Percentiles rank a stretch among this genome's conserved stretches.
Evolutionary conservation across 192 early-diverging fungal genomes (phyloP).

Genomic region (Coemansia sp.): DNA sequence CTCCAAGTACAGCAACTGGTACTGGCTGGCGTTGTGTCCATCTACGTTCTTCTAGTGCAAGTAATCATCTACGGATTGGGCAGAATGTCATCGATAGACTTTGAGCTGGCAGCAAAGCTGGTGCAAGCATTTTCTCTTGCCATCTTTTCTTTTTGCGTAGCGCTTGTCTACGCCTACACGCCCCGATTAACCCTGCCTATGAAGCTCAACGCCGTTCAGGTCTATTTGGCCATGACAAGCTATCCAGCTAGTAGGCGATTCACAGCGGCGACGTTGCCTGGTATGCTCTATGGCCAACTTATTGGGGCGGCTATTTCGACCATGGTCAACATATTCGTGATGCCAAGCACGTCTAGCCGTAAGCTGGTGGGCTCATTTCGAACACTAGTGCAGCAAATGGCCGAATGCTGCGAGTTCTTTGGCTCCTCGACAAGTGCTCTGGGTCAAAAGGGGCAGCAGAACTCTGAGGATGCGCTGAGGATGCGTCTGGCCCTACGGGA

Average conservation of each 20-base stretch:
- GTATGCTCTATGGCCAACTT: constrained; percentile 35
- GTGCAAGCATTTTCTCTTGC: constrained; percentile 22
- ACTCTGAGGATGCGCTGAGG: not conserved
- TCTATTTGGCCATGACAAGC: constrained; percentile 22
- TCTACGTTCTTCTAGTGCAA: constrained; percentile 29
- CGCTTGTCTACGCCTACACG: constrained; percentile 22
- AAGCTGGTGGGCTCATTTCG: constrained; percentile 24
- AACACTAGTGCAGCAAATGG: constrained; percentile 17
- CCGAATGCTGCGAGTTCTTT: constrained; percentile 36
- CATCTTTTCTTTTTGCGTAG: constrained; percentile 29
- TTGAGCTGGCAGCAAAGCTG: constrained; percentile 17
- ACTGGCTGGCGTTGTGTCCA: constrained; percentile 11
- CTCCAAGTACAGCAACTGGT: constrained; percentile 37
- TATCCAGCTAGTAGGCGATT: constrained; percentile 7
- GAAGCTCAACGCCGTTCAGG: constrained; percentile 34
- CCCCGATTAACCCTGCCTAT: constrained; percentile 28
- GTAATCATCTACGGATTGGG: constrained; percentile 15
- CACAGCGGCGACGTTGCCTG: constrained; percentile 25
- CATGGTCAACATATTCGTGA: constrained; percentile 35
- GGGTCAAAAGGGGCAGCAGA: constrained; percentile 10
- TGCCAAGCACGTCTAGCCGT: constrained; percentile 39
- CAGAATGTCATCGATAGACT: constrained; percentile 8
- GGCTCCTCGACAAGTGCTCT: constrained; percentile 7
- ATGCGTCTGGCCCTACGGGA: constrained; percentile 4
- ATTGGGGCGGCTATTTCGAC: constrained; percentile 36